phyloP scores from a whole-genome alignment of 202 grass and related monocot species.

The Brachypodium distachyon region DNA sequence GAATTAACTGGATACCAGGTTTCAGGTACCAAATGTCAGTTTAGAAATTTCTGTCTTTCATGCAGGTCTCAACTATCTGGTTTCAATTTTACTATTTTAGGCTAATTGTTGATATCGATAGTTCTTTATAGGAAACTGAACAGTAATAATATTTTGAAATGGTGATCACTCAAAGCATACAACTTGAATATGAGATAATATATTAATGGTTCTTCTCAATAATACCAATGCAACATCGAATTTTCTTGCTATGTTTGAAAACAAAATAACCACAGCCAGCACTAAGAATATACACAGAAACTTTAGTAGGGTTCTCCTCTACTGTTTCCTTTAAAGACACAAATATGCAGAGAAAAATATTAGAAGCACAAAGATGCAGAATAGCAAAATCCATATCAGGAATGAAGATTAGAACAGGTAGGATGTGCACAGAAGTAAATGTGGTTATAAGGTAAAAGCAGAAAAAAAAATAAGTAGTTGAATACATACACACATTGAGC shows the following conservation, averaged over 20 bases:
- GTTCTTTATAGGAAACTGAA: not conserved
- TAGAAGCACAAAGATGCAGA: not conserved
- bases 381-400: not conserved
- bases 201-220: not conserved
- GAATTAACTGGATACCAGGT: not conserved
- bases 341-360: not conserved
- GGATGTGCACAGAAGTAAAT: not conserved
- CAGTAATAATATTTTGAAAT: not conserved
- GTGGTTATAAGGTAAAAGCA: not conserved
- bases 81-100: not conserved
- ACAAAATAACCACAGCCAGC: not conserved
- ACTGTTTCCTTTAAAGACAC: not conserved
- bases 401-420: not conserved
- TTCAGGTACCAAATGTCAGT: not conserved
- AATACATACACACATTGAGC: constrained; percentile 86
- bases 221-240: not conserved
- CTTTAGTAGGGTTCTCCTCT: not conserved
- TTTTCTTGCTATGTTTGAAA: not conserved
- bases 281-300: not conserved
- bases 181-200: not conserved
- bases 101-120: not conserved
- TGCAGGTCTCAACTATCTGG: not conserved
- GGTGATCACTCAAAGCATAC: not conserved
- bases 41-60: not conserved
- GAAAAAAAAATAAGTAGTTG: not conserved